A percentile compares a stretch with the other conserved stretches of the same genome.
Conservation (phyloP, 176 grass and related monocot genomes). For the Triticum aestivum region IWGSC_CS_RefSeq_v2.1 NC_057811.1:458335491-458335990, state of each 20-base stretch:
- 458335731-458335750: no score
- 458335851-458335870: slow-evolving; percentile 26
- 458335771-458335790: not conserved
- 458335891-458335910: not conserved
- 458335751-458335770: slow-evolving; percentile 3
- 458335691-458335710: slow-evolving; percentile 36
- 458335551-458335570: not conserved
- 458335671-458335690: not conserved
- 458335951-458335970: not conserved
- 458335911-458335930: not conserved
- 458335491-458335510: not conserved
- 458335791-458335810: no score
- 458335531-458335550: not conserved
- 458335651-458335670: no score
- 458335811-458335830: slow-evolving; percentile 15
- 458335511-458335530: not conserved
- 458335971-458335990: not conserved
- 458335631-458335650: not conserved
- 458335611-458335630: not conserved
- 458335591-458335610: slow-evolving; percentile 53
- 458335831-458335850: slow-evolving; percentile 58
- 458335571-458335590: slow-evolving; percentile 17
- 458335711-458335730: slow-evolving; percentile 36
- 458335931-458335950: slow-evolving; percentile 12
- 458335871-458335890: not conserved